These are phyloP conservation scores for Mortierella sp. DNA, from an alignment of 371 early-diverging fungal species.

Conservation along the genomic window DNA sequence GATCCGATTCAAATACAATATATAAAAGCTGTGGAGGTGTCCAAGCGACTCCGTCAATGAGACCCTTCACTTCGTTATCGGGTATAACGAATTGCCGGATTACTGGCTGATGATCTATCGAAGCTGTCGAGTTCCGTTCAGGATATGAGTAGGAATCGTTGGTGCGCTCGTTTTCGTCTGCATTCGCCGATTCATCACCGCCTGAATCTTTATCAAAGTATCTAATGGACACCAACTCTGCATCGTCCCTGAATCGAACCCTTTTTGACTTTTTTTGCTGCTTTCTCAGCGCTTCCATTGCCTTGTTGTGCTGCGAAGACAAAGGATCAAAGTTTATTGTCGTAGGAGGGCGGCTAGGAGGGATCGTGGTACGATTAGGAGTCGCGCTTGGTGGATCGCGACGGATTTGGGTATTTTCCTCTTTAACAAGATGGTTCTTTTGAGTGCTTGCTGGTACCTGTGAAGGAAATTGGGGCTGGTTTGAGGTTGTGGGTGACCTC, in stretches of 20 bases:
- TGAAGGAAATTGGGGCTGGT: background rate
- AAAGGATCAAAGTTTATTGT: conserved; percentile 8
- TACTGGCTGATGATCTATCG: background rate
- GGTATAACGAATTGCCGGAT: conserved; percentile 21
- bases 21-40: conserved; percentile 4
- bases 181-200: conserved; percentile 4
- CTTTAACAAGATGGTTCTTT: background rate
- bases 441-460: background rate
- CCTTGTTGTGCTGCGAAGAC: conserved; percentile 18
- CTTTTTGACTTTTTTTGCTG: conserved; percentile 15
- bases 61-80: background rate
- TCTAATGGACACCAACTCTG: conserved; percentile 9
- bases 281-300: conserved; percentile 11
- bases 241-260: conserved; percentile 30
- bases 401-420: background rate
- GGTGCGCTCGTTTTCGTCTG: background rate
- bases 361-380: background rate
- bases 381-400: background rate
- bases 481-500: background rate
- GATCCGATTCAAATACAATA: background rate
- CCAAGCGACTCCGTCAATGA: conserved; percentile 9
- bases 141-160: background rate
- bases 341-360: background rate
- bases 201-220: background rate
- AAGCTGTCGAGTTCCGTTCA: background rate